Conservation (phyloP, 768 basidiomycete genomes). For the Trametes coccinea region DNA sequence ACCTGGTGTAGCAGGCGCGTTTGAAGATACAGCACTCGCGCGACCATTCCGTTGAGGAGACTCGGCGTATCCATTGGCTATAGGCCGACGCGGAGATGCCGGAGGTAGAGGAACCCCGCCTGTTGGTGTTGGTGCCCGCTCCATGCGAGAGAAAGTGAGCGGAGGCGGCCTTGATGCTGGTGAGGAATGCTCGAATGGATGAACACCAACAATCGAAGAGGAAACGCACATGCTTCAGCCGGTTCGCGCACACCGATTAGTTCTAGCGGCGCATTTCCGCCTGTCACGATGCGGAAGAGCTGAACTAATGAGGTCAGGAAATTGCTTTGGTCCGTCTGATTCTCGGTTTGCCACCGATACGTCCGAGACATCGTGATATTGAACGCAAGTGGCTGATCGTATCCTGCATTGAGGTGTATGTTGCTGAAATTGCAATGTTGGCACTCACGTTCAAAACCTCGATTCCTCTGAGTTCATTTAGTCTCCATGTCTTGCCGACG, state of each 20-base stretch:
- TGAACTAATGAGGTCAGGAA: constrained; percentile 72
- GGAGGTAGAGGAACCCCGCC: constrained; percentile 26
- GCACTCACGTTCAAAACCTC: constrained; percentile 72
- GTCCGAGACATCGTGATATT: constrained; percentile 86
- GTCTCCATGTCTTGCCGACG: constrained; percentile 94
- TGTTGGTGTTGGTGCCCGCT: constrained; percentile 32
- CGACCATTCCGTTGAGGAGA: constrained; percentile 13
- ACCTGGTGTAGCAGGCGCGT: constrained; percentile 9
- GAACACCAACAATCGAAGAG: constrained; percentile 1
- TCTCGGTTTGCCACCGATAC: constrained; percentile 89
- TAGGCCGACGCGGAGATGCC: constrained; percentile 24
- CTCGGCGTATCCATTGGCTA: constrained; percentile 22
- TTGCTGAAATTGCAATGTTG: constrained; percentile 8
- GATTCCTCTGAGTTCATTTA: constrained; percentile 78
- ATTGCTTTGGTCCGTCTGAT: constrained; percentile 61
- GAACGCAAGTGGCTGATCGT: constrained; percentile 59
- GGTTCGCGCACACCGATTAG: constrained; percentile 57
- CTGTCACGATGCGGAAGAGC: constrained; percentile 46
- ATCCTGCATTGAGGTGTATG: background rate
- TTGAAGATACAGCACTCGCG: constrained; percentile 12
- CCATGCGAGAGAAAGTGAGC: constrained; percentile 26
- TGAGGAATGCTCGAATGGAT: constrained; percentile 16
- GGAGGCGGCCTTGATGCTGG: constrained; percentile 24
- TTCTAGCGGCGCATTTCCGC: constrained; percentile 47
- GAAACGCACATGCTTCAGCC: constrained; percentile 29